Evolutionary conservation across 768 basidiomycete genomes (phyloP).

Genomic region (Lactarius sanguifluus): DNA sequence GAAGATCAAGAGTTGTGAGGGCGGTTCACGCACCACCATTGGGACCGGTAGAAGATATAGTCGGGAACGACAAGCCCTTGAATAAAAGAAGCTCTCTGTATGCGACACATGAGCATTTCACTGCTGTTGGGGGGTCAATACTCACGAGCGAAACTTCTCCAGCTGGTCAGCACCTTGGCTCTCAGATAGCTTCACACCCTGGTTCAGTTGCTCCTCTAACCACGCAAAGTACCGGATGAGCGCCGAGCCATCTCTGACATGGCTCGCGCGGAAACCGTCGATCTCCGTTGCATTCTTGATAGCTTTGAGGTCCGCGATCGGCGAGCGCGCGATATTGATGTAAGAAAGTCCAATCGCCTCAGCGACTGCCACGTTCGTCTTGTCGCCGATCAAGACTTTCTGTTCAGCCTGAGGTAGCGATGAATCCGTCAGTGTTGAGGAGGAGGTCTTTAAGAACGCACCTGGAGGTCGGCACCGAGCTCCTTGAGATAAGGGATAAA

Average conservation of each 20-base stretch:
- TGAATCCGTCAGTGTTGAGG: not conserved
- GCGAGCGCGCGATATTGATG: constrained; percentile 62
- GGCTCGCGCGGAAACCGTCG: constrained; percentile 84
- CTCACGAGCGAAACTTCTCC: constrained; percentile 79
- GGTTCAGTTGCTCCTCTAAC: constrained; percentile 80
- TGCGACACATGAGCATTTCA: not conserved
- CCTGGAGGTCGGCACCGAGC: constrained; percentile 40
- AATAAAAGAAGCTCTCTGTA: constrained; percentile 73
- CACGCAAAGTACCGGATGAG: constrained; percentile 90
- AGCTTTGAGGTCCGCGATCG: constrained; percentile 75
- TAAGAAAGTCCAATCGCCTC: constrained; percentile 76
- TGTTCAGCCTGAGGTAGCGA: constrained; percentile 32
- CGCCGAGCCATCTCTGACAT: constrained; percentile 89
- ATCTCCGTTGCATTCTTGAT: constrained; percentile 81
- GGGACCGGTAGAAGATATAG: constrained; percentile 90
- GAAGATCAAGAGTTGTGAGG: constrained; percentile 1
- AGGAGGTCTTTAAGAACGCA: not conserved
- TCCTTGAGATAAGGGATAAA: constrained; percentile 65
- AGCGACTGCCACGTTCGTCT: constrained; percentile 78
- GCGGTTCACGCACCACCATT: constrained; percentile 70
- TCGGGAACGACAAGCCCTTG: constrained; percentile 85
- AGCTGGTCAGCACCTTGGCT: constrained; percentile 77
- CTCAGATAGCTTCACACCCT: constrained; percentile 67
- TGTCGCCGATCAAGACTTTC: constrained; percentile 76
- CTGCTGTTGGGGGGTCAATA: constrained; percentile 17